Conservation (phyloP, 2,329 filamentous ascomycete species). For the Xylariaceae sp. region DNA sequence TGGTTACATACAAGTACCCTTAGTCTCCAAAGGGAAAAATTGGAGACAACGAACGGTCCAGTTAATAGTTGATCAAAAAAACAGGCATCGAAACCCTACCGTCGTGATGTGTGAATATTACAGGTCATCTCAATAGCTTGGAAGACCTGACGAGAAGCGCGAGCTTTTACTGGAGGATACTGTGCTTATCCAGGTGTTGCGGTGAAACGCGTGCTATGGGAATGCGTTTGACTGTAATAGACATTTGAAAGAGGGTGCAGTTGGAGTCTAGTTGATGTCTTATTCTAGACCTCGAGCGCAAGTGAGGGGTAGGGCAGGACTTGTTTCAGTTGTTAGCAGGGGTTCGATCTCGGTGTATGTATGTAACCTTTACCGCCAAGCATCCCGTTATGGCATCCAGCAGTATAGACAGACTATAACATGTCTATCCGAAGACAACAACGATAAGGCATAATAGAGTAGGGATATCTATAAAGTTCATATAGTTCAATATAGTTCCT, state of each 20-base stretch:
- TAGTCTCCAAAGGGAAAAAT: not conserved
- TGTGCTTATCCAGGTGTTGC: no score
- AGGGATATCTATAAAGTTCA: not conserved
- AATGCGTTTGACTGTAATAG: no score
- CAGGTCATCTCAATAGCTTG: no score
- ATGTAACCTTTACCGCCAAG: not conserved
- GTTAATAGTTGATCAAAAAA: no score
- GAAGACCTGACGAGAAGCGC: no score
- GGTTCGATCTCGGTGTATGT: not conserved
- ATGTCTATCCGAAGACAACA: not conserved
- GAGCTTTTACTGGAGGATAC: no score
- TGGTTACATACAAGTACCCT: not conserved
- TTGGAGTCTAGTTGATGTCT: no score
- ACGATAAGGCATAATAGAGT: not conserved
- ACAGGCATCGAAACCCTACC: no score
- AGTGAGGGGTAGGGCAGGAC: conserved; percentile 9
- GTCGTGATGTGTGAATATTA: no score
- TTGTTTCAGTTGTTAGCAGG: not conserved
- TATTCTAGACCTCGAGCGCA: not conserved
- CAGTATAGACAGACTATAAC: not conserved
- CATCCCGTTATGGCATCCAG: not conserved
- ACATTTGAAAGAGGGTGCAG: no score
- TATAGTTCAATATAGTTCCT: not conserved
- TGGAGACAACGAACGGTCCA: no score
- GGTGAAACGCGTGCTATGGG: no score